Base-by-base conservation (phyloP, 1,139 yeast species). In the Candida sp. region DNA sequence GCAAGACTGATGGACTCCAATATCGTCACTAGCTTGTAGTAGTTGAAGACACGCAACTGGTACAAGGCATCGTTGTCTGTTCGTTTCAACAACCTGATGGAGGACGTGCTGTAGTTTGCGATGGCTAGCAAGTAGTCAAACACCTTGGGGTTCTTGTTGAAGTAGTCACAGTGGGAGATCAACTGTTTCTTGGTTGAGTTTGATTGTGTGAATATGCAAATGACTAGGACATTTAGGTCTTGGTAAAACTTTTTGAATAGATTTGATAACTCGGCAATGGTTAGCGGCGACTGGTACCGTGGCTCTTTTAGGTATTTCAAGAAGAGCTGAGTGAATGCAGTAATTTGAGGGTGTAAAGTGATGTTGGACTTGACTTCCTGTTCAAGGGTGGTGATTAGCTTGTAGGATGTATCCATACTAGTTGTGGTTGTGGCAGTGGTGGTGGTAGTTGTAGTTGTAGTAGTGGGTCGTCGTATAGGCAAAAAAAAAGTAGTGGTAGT, bases 71-170 rank as follows among this genome's bases (percentile, higher is more conserved):
- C 66, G 6, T 64, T 60, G 54, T 77, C 81, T 17, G 70, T 57
- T 41, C 81, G 61, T 53, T 70, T 73, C 32, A 70, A 68, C 34
- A 76, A 60, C 57, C 74, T 74, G 32, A 74, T 69, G n/a, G 78
- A 68, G 1, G 74, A 66, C 2, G 73, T 57, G 40, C 74, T 69
- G 57, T 75, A 76, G 58, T 73, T 74, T 37, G 80, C 75, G n/a
- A 77, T 76, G 32, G 81, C 81, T 49, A 75, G 60, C 42, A 77
- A 58, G 57, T 77, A 77, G 57, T 77, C 81, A 54, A 69, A 77
- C 4, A 62, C 56, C 43, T 64, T 62, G 2, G 77, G 75, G 51
- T 73, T 59, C 4, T 55, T 55, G 46, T 61, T 65, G 58, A 77
- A 74, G 47, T 62, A 61, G 5, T 58, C 51, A 25, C 72, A 72